Evolutionary conservation across 2,329 filamentous ascomycete species (phyloP).

Genomic region (Hymenoscyphus scutula): DNA sequence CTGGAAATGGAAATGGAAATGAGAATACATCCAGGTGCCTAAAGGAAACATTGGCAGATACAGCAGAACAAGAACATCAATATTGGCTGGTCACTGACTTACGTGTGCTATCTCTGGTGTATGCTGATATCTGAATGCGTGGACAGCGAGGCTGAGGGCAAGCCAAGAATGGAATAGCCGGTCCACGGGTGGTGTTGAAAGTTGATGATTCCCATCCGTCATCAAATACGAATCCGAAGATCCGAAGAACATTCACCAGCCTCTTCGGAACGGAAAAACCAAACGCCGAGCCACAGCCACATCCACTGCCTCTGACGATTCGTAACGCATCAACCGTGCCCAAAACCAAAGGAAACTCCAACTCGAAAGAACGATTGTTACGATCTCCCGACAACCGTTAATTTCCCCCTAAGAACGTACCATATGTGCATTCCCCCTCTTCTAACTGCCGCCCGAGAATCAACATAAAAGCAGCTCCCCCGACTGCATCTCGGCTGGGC

Average conservation of each 20-base stretch:
- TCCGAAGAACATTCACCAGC: neutral
- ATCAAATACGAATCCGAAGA: no score
- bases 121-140: no score
- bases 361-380: slow-evolving; percentile 9
- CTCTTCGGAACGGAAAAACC: slow-evolving; percentile 5
- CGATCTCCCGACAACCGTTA: neutral
- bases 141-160: no score
- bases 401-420: neutral
- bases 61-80: no score
- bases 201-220: no score
- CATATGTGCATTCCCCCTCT: neutral
- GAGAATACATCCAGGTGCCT: no score
- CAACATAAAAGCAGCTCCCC: neutral
- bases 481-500: slow-evolving; percentile 16
- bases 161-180: no score
- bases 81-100: no score
- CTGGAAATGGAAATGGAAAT: no score
- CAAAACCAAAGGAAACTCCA: neutral
- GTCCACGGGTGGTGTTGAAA: no score
- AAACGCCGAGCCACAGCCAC: neutral
- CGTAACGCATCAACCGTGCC: slow-evolving; percentile 5
- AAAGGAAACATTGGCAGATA: no score
- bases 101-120: no score
- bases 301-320: slow-evolving; percentile 6
- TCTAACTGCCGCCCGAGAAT: neutral